phyloP scores from a whole-genome alignment of 441 rosid genomes.

The Brassica balearica region DNA sequence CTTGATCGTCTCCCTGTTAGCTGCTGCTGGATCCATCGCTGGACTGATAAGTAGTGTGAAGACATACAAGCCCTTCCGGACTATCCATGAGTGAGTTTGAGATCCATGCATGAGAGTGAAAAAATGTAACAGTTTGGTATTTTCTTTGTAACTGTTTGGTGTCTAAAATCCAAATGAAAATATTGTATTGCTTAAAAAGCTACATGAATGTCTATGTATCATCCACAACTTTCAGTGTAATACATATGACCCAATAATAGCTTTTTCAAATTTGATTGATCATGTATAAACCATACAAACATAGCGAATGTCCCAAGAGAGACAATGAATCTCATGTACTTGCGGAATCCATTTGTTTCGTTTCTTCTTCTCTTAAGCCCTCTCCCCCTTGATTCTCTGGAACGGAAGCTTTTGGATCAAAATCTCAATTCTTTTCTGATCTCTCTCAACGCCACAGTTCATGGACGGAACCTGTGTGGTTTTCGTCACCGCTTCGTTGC shows the following conservation, averaged over 20 bases:
- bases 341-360: not conserved
- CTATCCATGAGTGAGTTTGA: constrained; percentile 35
- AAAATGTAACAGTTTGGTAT: constrained; percentile 20
- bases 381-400: not conserved
- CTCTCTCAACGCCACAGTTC: too few relatives aligned
- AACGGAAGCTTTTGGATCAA: too few relatives aligned
- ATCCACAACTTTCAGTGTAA: constrained; percentile 17
- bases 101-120: not conserved
- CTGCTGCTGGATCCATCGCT: constrained; percentile 71
- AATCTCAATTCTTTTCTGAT: too few relatives aligned
- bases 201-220: constrained; percentile 22
- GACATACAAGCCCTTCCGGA: constrained; percentile 75
- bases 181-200: constrained; percentile 18
- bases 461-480: too few relatives aligned
- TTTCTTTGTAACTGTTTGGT: constrained; percentile 26
- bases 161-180: constrained; percentile 32
- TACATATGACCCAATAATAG: constrained; percentile 25
- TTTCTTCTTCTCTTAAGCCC: not conserved
- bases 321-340: not conserved
- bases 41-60: constrained; percentile 67
- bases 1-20: constrained; percentile 62
- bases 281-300: not conserved
- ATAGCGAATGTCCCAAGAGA: not conserved
- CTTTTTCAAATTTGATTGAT: constrained; percentile 23
- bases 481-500: too few relatives aligned